Percentiles rank a stretch among this genome's conserved stretches.
phyloP scores from a whole-genome alignment of 306 rosid species.

The Dryas alaskensis region DNA sequence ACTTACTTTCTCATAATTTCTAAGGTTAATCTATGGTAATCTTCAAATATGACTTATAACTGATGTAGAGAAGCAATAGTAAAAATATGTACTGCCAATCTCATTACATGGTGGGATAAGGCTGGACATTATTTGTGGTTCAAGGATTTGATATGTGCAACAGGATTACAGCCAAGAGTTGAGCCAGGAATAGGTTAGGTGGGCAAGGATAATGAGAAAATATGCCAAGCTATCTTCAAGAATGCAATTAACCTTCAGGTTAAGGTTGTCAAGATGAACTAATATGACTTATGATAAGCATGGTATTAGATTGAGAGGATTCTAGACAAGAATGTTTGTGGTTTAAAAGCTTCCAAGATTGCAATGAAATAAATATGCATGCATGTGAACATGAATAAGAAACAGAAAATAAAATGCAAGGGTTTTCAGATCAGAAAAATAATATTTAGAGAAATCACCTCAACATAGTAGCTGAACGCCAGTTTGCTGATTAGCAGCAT shows the following conservation, averaged over 20 bases:
- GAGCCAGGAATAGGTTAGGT: background rate
- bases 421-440: background rate
- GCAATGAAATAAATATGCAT: background rate
- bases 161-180: background rate
- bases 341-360: no score
- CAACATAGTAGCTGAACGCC: conserved; percentile 96
- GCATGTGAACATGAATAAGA: background rate
- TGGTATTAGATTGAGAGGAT: background rate
- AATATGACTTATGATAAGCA: background rate
- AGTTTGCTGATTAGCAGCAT: conserved; percentile 89
- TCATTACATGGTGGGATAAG: background rate
- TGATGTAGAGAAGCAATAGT: background rate
- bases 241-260: background rate
- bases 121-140: background rate
- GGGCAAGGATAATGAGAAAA: background rate
- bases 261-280: background rate
- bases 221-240: background rate
- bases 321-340: background rate
- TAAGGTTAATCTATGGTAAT: background rate
- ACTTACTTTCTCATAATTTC: background rate
- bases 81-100: background rate
- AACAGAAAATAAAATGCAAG: background rate
- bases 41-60: conserved; percentile 8
- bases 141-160: background rate
- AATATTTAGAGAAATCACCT: conserved; percentile 49